phyloP scores from a whole-genome alignment of 345 rosid genomes.

The Eucalyptus curtisii region DNA sequence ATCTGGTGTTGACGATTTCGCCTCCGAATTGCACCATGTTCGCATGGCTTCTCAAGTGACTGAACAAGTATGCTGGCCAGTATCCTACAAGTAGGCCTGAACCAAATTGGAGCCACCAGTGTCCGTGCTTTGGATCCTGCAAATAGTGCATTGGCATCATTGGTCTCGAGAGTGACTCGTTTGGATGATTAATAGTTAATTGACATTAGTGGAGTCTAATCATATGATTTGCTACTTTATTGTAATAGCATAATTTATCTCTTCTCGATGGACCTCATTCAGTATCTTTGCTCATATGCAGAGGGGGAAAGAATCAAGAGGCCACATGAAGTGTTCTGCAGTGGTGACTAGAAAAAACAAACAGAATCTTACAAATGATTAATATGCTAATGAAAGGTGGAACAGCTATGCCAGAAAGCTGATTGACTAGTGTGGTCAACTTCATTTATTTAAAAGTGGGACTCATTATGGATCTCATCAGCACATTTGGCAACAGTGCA shows the following conservation, averaged over 20 bases:
- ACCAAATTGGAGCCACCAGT: slow-evolving; percentile 97
- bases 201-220: background rate
- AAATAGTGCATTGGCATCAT: background rate
- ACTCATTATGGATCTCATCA: background rate
- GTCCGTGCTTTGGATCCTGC: slow-evolving; percentile 96
- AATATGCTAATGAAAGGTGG: background rate
- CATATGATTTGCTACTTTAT: background rate
- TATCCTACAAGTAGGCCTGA: slow-evolving; percentile 79
- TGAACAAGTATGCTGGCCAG: slow-evolving; percentile 91
- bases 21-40: slow-evolving; percentile 97
- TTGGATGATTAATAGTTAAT: background rate
- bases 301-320: background rate
- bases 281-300: background rate
- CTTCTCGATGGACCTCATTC: background rate
- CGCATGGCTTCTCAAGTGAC: slow-evolving; percentile 80
- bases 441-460: background rate
- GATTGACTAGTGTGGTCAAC: background rate
- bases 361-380: background rate
- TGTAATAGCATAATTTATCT: background rate
- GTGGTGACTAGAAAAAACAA: background rate
- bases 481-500: background rate
- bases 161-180: background rate
- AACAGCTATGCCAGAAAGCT: background rate
- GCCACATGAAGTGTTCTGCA: background rate
- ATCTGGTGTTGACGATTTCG: slow-evolving; percentile 69